Evolutionary conservation across 129 eudicot species (phyloP).

Genomic region (Silybum marianum): DNA sequence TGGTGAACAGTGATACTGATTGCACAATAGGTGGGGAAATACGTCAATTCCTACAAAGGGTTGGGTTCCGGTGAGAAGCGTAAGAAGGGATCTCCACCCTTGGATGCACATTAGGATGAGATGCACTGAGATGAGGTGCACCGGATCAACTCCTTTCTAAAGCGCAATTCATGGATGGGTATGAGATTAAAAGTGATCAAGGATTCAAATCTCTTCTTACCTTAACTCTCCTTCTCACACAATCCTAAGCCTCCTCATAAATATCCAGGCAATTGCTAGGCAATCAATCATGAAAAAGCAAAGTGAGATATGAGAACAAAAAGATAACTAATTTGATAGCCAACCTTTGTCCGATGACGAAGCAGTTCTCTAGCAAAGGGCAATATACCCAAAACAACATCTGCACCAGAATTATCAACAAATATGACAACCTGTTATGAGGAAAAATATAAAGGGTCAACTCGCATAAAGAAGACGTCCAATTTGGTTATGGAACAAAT

Average conservation of each 20-base stretch:
- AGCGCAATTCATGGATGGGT: too few relatives aligned
- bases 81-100: too few relatives aligned
- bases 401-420: slow-evolving; percentile 99
- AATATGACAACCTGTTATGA: slow-evolving; percentile 83
- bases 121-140: too few relatives aligned
- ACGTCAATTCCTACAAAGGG: background rate
- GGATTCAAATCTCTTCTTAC: too few relatives aligned
- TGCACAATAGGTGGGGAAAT: background rate
- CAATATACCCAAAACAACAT: slow-evolving; percentile 88
- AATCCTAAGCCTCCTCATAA: background rate
- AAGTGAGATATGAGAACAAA: slow-evolving; percentile 7
- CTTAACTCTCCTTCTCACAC: too few relatives aligned
- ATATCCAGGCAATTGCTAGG: background rate
- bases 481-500: background rate
- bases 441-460: slow-evolving; percentile 27
- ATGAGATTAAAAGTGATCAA: too few relatives aligned
- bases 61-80: too few relatives aligned
- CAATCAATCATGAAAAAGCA: slow-evolving; percentile 17
- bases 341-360: slow-evolving; percentile 83
- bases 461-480: slow-evolving; percentile 10
- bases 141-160: too few relatives aligned
- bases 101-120: too few relatives aligned
- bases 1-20: background rate
- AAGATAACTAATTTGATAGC: slow-evolving; percentile 9
- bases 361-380: slow-evolving; percentile 97